phyloP scores from a whole-genome alignment of 805 yeast species.

The Kurtzmaniella fragi region DNA sequence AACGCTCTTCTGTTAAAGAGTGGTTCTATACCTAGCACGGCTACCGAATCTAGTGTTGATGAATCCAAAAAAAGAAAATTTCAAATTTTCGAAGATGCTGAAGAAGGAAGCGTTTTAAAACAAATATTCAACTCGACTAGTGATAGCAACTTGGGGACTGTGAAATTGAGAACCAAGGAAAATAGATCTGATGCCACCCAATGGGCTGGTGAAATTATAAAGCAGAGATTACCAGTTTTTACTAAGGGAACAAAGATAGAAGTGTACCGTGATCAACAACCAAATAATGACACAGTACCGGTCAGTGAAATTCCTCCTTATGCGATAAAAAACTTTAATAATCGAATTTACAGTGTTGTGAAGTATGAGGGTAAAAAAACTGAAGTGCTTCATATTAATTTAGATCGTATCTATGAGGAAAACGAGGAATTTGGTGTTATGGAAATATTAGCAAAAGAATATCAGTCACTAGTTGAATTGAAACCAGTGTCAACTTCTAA shows the following conservation, averaged over 20 bases:
- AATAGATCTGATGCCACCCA: constrained; percentile 50
- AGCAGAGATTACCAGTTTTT: constrained; percentile 26
- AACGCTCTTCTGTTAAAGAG: constrained; percentile 2
- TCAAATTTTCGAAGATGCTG: constrained; percentile 36
- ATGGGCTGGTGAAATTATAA: constrained; percentile 61
- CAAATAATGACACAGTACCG: constrained; percentile 6
- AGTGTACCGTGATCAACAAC: constrained; percentile 22
- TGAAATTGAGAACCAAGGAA: constrained; percentile 55
- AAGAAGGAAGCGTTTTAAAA: constrained; percentile 11
- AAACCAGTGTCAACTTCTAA: constrained; percentile 1
- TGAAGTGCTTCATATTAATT: constrained; percentile 57
- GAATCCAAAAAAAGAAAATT: constrained; percentile 24
- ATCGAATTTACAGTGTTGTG: constrained; percentile 3
- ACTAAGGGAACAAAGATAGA: constrained; percentile 25
- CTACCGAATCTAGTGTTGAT: constrained; percentile 1
- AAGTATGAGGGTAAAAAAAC: constrained; percentile 50
- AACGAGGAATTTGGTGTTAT: constrained; percentile 50
- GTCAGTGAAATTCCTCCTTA: constrained; percentile 1
- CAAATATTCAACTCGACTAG: constrained; percentile 21
- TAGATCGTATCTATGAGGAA: constrained; percentile 49
- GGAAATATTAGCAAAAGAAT: constrained; percentile 52
- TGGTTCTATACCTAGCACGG: background rate
- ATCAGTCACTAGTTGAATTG: constrained; percentile 8
- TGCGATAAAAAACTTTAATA: background rate
- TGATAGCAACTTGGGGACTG: constrained; percentile 48